Evolutionary conservation across 306 rosid genomes (phyloP), one percentile per base, ranked within the genome.

Genomic region (Malus domestica): DNA sequence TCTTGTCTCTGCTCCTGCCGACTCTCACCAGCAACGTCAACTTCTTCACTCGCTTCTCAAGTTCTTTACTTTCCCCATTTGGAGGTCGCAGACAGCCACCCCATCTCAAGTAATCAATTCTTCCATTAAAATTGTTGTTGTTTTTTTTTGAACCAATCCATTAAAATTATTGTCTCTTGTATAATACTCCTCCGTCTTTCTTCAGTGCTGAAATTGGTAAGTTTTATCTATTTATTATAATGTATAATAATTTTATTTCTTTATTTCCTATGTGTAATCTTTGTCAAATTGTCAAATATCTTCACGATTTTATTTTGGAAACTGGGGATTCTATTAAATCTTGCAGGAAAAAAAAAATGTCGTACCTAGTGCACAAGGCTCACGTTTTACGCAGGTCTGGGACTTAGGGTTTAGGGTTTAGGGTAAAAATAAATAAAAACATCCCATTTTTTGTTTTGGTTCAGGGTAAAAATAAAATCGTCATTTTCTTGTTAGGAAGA

Each of bases 91-190:
- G 83, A 84, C 79, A 68, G 33, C 5, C 33, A 30, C 4, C 8
- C 75, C 66, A 73, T 84, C 84, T 82, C 76, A 90, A 84, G 98
- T 80, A 78, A 70, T 78, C 84, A 83, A 76, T 74, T 85, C 61
- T 64, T 79, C 42, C 23, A 27, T 15, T 3, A 30, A 30, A 30
- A 3, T 30, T 30, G 4, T 18, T 73, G 3, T 14, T 8, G 60
- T 49, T 15, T 20, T 5, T 1, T 51, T 58, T 30, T 33, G 33
- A 30, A 30, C 5, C 0, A 30, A 0, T 30, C 33, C 33, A 3
- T 30, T 30, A 30, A 30, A 30, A 30, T 30, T 4, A 30, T 30
- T 4, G 33, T 30, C 3, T 46, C 3, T 38, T 72, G 32, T 80
- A 44, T 54, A 60, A 16, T 79, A 30, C 33, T 30, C 0, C 33